Base-by-base conservation (phyloP, 2,329 filamentous ascomycete species). In the Arachnomyces sp. region DNA sequence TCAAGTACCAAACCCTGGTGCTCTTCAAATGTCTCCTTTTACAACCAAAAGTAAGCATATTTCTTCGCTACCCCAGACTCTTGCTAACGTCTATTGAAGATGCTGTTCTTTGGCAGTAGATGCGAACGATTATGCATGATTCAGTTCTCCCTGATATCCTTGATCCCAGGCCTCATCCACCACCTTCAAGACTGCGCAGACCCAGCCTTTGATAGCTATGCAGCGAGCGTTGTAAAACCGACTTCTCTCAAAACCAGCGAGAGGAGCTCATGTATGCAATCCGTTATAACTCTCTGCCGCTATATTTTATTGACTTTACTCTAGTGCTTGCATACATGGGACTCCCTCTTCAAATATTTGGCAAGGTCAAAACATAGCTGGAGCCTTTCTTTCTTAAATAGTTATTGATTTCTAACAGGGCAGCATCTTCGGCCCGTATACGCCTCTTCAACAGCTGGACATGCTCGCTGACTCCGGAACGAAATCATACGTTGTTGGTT, bases 71-170 rank as follows among this genome's bases (percentile, higher is more conserved):
- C 8, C 21, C 12, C 14, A 37, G 38, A 36, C 38, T 4, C 33
- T 16, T 21, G 29, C 48, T 54, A 28, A 56, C 11, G 8, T 3
- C 28, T 33, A 51, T 7, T 18, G 0, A 52, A 95, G 89, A 96
- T 96, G 84, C 80, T 98, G 39, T 96, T 98, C 69, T 98, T 96
- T 55, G 89, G 92, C 46, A 88, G 90, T n/a, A 81, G 88, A 53
- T 96, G 92, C 63, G 92, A 98, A 64, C 78, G 85, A 49, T 70
- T 98, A 51, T 98, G 92, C 75, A 94, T 96, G 85, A 89, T 95
- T 66, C 92, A 98, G 63, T 98, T 96, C 68, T 92, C 90, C 32
- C 76, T 98, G 34, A 83, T 98, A 52, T 95, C 90, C 39, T 73
- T 98, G 55, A 93, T 98, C 68, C 92, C 92, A 34, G 88, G 89